Evolutionary conservation across 2,329 filamentous ascomycete species (phyloP), one percentile per base, ranked within the genome.

Genomic region (Epichloe coenophiala): DNA sequence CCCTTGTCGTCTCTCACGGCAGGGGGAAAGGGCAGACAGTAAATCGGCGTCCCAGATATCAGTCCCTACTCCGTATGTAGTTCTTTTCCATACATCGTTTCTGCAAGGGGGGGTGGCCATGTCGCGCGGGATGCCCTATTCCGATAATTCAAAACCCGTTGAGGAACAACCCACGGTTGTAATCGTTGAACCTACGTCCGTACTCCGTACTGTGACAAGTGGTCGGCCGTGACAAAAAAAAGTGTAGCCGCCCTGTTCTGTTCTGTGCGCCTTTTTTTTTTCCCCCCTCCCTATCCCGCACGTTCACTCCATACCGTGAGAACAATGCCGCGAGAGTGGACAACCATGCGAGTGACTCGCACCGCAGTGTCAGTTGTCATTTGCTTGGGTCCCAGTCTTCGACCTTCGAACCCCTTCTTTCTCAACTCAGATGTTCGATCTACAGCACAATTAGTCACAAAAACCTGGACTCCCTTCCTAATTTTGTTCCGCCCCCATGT

Each of bases 351-450:
- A 35, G 93, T 97, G 43, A 96, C 91, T 57, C 93, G 79, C 47
- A 96, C 93, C 4, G 93, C 93, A 19, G 93, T 98, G 65, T 98
- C 93, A 4, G 93, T 98, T 3, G 93, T 97, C 91, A 98, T 96
- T 68, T 98, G 93, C 59, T 90, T 84, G 7, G 91, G 88, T 0
- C 93, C 93, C 33, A 98, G 74, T 52, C 93, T 78, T 49, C 93
- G 82, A 52, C 91, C 89, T 52, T 83, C 75, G 60, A 95, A 98
- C 3, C 93, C 93, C 65, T 97, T 95, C 68, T 88, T 89, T 48
- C 93, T 82, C 59, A 98, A 72, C 67, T 98, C 93, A n/a, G 87
- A 91, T 4, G 93, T 98, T 55, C 93, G 84, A 68, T 97, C 91
- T 94, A 19, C n/a, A 6, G 21, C 21, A 17, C 35, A 12, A 3